These are phyloP conservation scores for Naganishia onofrii DNA, from an alignment of 768 basidiomycete genomes.

Conservation along the genomic window DNA sequence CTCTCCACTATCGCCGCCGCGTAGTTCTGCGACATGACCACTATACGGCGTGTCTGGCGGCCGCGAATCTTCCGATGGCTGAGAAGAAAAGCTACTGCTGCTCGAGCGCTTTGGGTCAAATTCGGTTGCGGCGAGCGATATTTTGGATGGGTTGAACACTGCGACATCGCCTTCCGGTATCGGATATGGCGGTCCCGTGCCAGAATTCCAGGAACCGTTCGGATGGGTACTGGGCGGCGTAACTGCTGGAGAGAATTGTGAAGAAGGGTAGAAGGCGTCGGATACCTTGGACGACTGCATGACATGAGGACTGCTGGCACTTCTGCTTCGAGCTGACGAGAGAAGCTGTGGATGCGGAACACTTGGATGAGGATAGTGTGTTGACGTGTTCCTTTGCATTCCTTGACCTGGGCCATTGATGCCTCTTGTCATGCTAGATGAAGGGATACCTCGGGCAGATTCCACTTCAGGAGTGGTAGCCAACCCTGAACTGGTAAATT, in stretches of 20 bases:
- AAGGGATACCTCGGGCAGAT: slow-evolving; percentile 31
- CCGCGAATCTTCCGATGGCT: slow-evolving; percentile 62
- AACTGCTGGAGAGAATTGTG: slow-evolving; percentile 22
- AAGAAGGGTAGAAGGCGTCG: slow-evolving; percentile 28
- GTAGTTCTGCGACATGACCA: slow-evolving; percentile 25
- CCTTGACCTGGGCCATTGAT: slow-evolving; percentile 13
- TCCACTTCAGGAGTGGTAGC: slow-evolving; percentile 24
- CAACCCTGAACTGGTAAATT: slow-evolving; percentile 3
- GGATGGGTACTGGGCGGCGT: slow-evolving; percentile 7
- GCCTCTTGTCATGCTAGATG: slow-evolving; percentile 33
- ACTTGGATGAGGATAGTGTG: slow-evolving; percentile 21
- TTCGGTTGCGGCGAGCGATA: slow-evolving; percentile 25
- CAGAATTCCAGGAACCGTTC: slow-evolving; percentile 2
- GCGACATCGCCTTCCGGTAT: neutral
- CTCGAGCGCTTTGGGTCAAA: slow-evolving; percentile 44
- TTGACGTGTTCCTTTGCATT: slow-evolving; percentile 10
- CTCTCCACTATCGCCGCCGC: slow-evolving; percentile 15
- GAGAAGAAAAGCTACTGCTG: slow-evolving; percentile 49
- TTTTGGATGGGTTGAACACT: slow-evolving; percentile 20
- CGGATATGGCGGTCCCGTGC: neutral
- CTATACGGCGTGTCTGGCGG: slow-evolving; percentile 54
- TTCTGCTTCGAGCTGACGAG: slow-evolving; percentile 51
- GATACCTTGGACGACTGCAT: slow-evolving; percentile 45
- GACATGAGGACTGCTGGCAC: slow-evolving; percentile 54
- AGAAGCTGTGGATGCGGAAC: slow-evolving; percentile 18